phyloP scores from a whole-genome alignment of 2,329 filamentous ascomycete genomes.

The Ceratocystis smalleyi region DNA sequence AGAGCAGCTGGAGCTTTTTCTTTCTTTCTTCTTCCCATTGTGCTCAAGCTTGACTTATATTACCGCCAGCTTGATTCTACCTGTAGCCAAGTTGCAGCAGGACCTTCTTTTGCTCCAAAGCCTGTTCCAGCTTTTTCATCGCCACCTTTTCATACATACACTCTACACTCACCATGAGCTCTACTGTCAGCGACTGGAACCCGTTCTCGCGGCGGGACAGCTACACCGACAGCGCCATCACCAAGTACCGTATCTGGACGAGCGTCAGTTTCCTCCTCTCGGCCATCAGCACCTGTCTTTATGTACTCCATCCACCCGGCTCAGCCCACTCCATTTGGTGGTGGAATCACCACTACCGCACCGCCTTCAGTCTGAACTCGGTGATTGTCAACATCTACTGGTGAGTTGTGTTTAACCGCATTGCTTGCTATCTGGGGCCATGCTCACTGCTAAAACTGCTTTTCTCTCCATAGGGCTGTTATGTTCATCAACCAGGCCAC shows the following conservation, averaged over 20 bases:
- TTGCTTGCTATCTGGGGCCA: too few relatives aligned
- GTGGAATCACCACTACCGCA: constrained; percentile 50
- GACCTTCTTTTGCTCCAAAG: too few relatives aligned
- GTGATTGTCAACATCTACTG: constrained; percentile 50
- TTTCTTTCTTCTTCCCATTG: neutral
- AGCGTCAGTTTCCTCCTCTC: constrained; percentile 60
- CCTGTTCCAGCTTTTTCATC: neutral
- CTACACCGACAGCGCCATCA: constrained; percentile 44
- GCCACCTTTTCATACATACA: neutral
- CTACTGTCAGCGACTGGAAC: constrained; percentile 37
- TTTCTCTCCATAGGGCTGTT: constrained; percentile 38
- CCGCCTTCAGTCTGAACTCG: constrained; percentile 61
- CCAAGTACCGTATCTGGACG: constrained; percentile 61
- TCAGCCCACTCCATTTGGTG: constrained; percentile 53
- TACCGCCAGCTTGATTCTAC: neutral
- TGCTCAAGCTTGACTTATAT: neutral
- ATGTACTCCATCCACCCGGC: constrained; percentile 47
- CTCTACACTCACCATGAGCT: neutral
- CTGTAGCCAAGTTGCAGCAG: neutral
- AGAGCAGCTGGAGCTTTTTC: neutral
- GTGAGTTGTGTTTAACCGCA: neutral
- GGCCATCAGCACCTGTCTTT: constrained; percentile 58
- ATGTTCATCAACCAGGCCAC: constrained; percentile 61
- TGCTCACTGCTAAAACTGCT: neutral
- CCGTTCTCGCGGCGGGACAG: constrained; percentile 59